Percentiles rank a stretch among this genome's conserved stretches.
These are phyloP conservation scores for Kodamaea hsintzibuensis DNA, from an alignment of 805 yeast genomes.

Conservation along the genomic window DNA sequence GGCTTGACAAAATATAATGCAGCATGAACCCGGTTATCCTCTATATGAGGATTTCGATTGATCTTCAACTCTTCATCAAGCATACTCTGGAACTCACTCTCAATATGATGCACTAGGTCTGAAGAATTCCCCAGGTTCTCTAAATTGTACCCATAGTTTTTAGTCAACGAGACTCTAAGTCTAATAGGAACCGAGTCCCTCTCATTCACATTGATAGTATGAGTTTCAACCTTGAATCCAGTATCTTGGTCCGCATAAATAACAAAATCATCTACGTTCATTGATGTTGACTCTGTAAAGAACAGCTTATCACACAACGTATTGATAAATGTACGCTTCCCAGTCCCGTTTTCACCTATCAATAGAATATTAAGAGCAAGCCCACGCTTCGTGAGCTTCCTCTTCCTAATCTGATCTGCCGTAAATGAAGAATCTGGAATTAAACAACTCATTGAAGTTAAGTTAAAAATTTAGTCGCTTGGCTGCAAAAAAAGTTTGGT, in stretches of 20 bases:
- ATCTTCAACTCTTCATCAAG: slow-evolving; percentile 16
- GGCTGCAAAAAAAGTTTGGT: slow-evolving; percentile 1
- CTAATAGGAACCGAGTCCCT: slow-evolving; percentile 13
- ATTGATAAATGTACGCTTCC: slow-evolving; percentile 79
- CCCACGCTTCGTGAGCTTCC: slow-evolving; percentile 22
- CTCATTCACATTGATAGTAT: slow-evolving; percentile 12
- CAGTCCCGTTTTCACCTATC: slow-evolving; percentile 46
- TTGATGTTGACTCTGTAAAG: slow-evolving; percentile 2
- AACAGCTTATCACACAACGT: slow-evolving; percentile 48
- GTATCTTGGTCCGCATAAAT: slow-evolving; percentile 5
- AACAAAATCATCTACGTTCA: neutral
- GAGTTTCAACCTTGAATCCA: slow-evolving; percentile 14
- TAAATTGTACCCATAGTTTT: slow-evolving; percentile 26
- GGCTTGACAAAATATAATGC: slow-evolving; percentile 24
- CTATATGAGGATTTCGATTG: slow-evolving; percentile 14
- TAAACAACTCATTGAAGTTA: slow-evolving; percentile 2
- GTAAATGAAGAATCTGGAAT: slow-evolving; percentile 11
- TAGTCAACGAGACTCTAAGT: slow-evolving; percentile 22
- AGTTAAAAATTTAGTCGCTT: neutral
- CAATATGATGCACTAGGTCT: slow-evolving; percentile 10
- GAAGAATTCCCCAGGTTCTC: slow-evolving; percentile 18
- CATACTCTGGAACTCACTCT: slow-evolving; percentile 8
- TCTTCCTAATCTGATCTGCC: slow-evolving; percentile 24
- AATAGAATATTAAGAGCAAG: slow-evolving; percentile 27
- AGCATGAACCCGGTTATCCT: slow-evolving; percentile 25